phyloP scores from a whole-genome alignment of 176 grass and related monocot species.

The Triticum turgidum region DNA sequence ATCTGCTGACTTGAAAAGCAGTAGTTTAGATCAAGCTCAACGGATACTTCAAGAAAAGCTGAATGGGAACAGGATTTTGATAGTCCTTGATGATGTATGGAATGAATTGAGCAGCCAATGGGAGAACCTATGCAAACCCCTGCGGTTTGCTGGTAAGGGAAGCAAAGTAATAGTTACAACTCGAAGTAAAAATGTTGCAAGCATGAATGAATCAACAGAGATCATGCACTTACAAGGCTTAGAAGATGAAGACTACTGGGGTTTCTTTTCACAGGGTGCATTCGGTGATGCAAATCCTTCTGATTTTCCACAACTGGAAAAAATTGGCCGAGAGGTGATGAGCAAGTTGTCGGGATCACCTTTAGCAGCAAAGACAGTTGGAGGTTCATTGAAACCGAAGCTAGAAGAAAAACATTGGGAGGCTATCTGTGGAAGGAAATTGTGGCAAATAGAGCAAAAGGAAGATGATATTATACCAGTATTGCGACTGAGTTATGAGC shows the following conservation, averaged over 20 bases:
- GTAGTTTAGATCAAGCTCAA: constrained; percentile 32
- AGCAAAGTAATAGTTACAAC: constrained; percentile 39
- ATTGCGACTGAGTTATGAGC: constrained; percentile 46
- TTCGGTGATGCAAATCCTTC: constrained; percentile 32
- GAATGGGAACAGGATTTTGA: constrained; percentile 15
- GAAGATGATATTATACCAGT: constrained; percentile 52
- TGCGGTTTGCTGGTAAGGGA: constrained; percentile 27
- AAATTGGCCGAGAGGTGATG: constrained; percentile 18
- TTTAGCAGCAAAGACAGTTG: constrained; percentile 44
- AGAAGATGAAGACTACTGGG: constrained; percentile 26
- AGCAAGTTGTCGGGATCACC: constrained; percentile 40
- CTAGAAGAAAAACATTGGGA: constrained; percentile 36
- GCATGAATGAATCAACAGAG: constrained; percentile 29
- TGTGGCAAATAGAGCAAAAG: constrained; percentile 39
- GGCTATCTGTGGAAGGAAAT: constrained; percentile 22
- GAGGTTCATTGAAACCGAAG: constrained; percentile 13
- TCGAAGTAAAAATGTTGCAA: constrained; percentile 38
- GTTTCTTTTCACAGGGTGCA: constrained; percentile 9
- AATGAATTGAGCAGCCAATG: constrained; percentile 37
- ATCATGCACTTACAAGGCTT: constrained; percentile 34
- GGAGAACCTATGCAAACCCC: constrained; percentile 25
- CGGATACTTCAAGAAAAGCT: constrained; percentile 4
- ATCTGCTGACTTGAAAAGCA: constrained; percentile 3
- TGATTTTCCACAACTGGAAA: constrained; percentile 14
- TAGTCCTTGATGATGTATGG: constrained; percentile 57